Evolutionary conservation across 352 stramenopile genomes (phyloP).

Genomic region (Phytopythium chamaehyphon): DNA sequence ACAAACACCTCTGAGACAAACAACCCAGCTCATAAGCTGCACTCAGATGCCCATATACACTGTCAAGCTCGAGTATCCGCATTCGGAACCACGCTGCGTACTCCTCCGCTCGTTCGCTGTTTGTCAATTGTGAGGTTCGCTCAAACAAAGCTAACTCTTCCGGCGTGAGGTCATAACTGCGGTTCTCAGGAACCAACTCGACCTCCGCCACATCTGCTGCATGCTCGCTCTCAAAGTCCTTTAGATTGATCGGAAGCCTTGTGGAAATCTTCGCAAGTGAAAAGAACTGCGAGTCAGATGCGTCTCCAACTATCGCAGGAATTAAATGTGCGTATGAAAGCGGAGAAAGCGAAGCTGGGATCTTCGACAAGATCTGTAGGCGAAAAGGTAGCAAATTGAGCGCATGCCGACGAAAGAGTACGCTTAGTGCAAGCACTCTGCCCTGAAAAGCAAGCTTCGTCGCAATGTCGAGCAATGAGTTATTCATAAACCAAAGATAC

Average conservation of each 20-base stretch:
- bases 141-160: conserved; percentile 42
- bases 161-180: conserved; percentile 29
- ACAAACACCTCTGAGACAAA: conserved; percentile 28
- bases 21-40: conserved; percentile 40
- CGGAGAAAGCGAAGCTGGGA: conserved; percentile 36
- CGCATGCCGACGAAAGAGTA: conserved; percentile 48
- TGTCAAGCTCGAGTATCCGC: conserved; percentile 56
- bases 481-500: conserved; percentile 29
- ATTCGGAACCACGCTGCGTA: conserved; percentile 48
- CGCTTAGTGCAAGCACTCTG: conserved; percentile 30
- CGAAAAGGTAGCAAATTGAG: conserved; percentile 49
- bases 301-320: conserved; percentile 29
- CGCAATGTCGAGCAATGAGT: conserved; percentile 29
- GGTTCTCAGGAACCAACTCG: conserved; percentile 32
- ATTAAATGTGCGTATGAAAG: conserved; percentile 40
- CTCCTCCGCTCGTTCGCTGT: conserved; percentile 17
- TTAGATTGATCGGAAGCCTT: background rate
- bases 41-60: conserved; percentile 49
- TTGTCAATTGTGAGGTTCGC: conserved; percentile 11
- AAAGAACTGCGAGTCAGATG: conserved; percentile 37
- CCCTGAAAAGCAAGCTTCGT: conserved; percentile 47
- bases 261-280: conserved; percentile 17
- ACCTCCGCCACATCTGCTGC: conserved; percentile 14
- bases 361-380: conserved; percentile 37
- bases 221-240: conserved; percentile 7